phyloP scores from a whole-genome alignment of 1,284 basidiomycete genomes.

The Pulveroboletus sp. region DNA sequence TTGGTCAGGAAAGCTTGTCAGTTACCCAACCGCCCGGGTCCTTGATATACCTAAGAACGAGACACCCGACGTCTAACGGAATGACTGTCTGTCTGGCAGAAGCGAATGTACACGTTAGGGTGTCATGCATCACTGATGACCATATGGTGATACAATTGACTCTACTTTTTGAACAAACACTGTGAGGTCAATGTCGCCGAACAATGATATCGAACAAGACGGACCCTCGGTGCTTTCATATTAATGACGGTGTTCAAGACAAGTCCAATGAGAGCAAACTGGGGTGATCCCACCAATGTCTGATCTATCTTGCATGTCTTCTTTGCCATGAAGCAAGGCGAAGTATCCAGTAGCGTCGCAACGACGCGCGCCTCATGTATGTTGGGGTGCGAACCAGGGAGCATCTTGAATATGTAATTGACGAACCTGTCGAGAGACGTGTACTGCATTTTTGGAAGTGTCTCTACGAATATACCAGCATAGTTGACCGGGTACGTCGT shows the following conservation, averaged over 20 bases:
- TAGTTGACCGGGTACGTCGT: conserved; percentile 47
- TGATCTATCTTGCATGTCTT: conserved; percentile 3
- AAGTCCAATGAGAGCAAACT: conserved; percentile 5
- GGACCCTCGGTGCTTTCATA: conserved; percentile 3
- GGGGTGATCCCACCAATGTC: neutral
- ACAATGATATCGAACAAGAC: conserved; percentile 12
- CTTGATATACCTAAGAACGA: no score
- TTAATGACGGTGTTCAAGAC: conserved; percentile 6
- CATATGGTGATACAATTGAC: neutral
- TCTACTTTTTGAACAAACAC: conserved; percentile 13
- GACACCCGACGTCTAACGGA: no score
- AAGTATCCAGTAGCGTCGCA: neutral
- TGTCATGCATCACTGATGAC: neutral
- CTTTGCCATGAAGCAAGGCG: conserved; percentile 3
- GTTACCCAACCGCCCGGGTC: no score
- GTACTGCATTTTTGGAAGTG: conserved; percentile 8
- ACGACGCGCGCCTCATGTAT: conserved; percentile 10
- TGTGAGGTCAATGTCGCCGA: neutral
- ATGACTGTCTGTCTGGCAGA: no score
- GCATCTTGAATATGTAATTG: conserved; percentile 3
- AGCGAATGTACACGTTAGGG: no score
- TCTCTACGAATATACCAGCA: conserved; percentile 35
- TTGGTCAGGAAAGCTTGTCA: no score
- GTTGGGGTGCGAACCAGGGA: neutral
- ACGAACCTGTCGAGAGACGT: conserved; percentile 18